Base-by-base conservation (phyloP, 441 rosid genomes). In the Arabidopsis lyrata region DNA sequence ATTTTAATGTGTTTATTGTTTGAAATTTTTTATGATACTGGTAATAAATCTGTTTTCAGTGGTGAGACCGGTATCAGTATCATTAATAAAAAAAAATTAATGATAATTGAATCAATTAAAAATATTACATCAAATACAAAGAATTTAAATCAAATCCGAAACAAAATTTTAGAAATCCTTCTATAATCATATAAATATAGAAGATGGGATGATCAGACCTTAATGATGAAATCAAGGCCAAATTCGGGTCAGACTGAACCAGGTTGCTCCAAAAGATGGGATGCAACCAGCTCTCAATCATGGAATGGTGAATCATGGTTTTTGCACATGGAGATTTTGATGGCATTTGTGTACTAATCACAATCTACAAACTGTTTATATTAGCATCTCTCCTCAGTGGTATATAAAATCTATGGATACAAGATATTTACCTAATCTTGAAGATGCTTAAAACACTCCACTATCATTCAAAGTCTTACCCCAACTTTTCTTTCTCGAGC, bases 401-500 rank as follows among this genome's bases (percentile, higher is more conserved):
- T 29, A 45, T 27, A 44, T 62, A 62, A 36, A 55, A 53, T 13
- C 70, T 54, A 75, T 31, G 22, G 42, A 63, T 68, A 68, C 70
- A 44, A 15, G 35, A 68, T 68, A 75, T 75, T 53, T 67, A 61
- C 78, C 39, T 53, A 8, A 67, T 60, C 31, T 59, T 59, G 68
- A 74, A 39, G 52, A 56, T 65, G 57, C 36, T 50, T 41, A 41
- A n/a, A 20, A 16, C 68, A 50, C 22, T 50, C 24, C 4, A 12
- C 18, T 7, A 58, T 41, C 47, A 52, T 5, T 61, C 49, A 0
- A 0, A n/a, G 63, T 58, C 27, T 71, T 71, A 66, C 16, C 48
- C 72, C 20, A 77, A 41, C 16, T 83, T 83, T 57, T 90, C 83
- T 68, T 81, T 86, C 82, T 90, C 88, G 29, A 90, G 91, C 70